A percentile compares a stretch with the other conserved stretches of the same genome.
phyloP scores from a whole-genome alignment of 768 basidiomycete genomes.

The Termitomyces bulborhizus region DNA sequence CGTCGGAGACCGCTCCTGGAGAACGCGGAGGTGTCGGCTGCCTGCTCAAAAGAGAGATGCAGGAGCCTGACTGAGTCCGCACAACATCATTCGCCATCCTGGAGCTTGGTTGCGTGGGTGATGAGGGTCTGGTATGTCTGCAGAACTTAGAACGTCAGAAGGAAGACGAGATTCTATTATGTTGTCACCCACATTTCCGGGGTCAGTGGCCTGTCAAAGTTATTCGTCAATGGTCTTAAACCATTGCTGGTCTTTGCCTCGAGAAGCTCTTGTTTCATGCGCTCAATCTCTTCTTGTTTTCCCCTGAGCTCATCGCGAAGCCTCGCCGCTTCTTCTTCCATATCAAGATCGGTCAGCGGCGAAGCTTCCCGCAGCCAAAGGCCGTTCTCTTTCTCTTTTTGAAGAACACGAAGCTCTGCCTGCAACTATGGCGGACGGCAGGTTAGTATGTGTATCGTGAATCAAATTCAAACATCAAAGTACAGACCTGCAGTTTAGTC shows the following conservation, averaged over 20 bases:
- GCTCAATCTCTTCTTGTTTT: constrained; percentile 22
- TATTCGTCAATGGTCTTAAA: not conserved
- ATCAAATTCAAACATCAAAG: not conserved
- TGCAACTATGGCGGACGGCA: constrained; percentile 18
- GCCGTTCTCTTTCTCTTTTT: constrained; percentile 17
- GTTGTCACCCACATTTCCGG: constrained; percentile 4
- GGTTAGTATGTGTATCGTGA: not conserved
- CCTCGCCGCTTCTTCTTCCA: constrained; percentile 20
- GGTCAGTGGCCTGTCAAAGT: constrained; percentile 1
- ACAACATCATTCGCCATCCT: constrained; percentile 10
- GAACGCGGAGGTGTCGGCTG: constrained; percentile 44
- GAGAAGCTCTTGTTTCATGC: constrained; percentile 19
- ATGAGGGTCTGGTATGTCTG: constrained; percentile 3
- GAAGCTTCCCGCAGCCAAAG: constrained; percentile 18
- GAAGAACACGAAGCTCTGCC: constrained; percentile 19
- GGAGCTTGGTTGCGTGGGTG: constrained; percentile 6
- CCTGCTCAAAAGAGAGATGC: constrained; percentile 39
- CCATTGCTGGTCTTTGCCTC: constrained; percentile 2
- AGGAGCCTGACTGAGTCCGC: constrained; percentile 42
- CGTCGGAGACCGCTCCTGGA: constrained; percentile 4
- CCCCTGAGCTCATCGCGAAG: constrained; percentile 20
- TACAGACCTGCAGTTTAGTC: constrained; percentile 37
- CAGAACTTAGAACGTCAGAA: not conserved
- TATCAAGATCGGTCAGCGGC: constrained; percentile 27
- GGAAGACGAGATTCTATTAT: not conserved